Evolutionary conservation across 345 rosid species (phyloP), one percentile per base, ranked within the genome.

Genomic region (Populus ilicifolia): DNA sequence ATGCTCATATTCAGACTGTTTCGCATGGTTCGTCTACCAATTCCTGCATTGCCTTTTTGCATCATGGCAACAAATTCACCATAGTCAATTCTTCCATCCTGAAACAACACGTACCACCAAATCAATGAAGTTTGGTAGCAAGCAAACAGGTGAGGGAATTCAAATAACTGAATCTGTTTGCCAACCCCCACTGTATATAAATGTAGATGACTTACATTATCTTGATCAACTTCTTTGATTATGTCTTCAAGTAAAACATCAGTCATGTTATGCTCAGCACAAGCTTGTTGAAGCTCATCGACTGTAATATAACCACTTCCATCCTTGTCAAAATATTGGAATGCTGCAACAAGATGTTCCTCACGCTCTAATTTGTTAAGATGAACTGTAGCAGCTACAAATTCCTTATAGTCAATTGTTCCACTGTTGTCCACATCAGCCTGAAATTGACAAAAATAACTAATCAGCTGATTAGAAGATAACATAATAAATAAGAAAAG

Each of bases 351-450:
- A 18, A 96, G 99, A 90, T 96, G 97, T 76, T 96, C 98, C 85
- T 96, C 98, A 0, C 99, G 92, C 78, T 96, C 99, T 84, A 96
- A 81, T 80, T 96, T 96, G 83, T 93, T 96, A 68, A 93, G 88
- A 82, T 96, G 99, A 80, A 93, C 89, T 25, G 96, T 96, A 44
- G 99, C 99, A 77, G 98, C 99, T 74, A 96, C 92, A 82, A 96
- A 96, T 81, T 96, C 98, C 25, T 96, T 94, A 69, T 96, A 96
- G 75, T 96, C 98, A 39, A 96, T 96, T 76, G 98, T 92, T 68
- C 99, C 98, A 67, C 96, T 96, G 81, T 96, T 96, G 87, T 93
- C 98, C 79, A 96, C 92, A 83, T 96, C 98, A 75, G 99, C 99
- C 98, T 93, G 90, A 75, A 78, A 85, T 76, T 70, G 62, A 77